Percentiles rank a stretch among this genome's conserved stretches.
Evolutionary conservation across 2,329 filamentous ascomycete genomes (phyloP).

Genomic region (Xylariaceae sp.): DNA sequence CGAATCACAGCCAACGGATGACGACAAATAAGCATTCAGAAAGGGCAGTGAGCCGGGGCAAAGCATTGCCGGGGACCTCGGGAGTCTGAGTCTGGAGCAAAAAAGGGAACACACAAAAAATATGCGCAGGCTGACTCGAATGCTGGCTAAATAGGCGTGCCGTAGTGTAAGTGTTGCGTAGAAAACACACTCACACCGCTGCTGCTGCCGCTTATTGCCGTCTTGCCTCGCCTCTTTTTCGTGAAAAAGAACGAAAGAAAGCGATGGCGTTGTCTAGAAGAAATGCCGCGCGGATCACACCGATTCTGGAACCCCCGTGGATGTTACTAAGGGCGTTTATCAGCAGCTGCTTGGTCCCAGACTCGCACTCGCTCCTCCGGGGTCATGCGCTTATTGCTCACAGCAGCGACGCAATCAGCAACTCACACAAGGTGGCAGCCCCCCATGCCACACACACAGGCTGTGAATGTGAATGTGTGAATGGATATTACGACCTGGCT

Average conservation of each 20-base stretch:
- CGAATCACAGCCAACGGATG: not conserved
- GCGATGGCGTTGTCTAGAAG: not conserved
- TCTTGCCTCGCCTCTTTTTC: not conserved
- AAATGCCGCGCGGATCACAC: not conserved
- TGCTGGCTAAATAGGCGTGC: not conserved
- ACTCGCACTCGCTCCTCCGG: not conserved
- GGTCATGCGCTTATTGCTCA: conserved; percentile 1
- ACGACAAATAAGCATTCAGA: not conserved
- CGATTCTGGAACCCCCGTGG: not conserved
- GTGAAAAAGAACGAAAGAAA: not conserved
- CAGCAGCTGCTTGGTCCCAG: not conserved
- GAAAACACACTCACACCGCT: not conserved
- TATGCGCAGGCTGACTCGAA: not conserved
- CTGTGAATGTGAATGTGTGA: no score
- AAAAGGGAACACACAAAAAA: not conserved
- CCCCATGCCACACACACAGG: not conserved
- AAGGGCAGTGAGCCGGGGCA: not conserved
- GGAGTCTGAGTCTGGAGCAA: not conserved
- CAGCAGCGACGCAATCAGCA: not conserved
- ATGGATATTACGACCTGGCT: not conserved
- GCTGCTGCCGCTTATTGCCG: not conserved
- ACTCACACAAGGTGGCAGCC: not conserved
- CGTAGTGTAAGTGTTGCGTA: not conserved
- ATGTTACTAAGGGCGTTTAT: not conserved
- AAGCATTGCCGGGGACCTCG: not conserved